phyloP scores from a whole-genome alignment of 306 rosid genomes.

The Myrica gale region DNA sequence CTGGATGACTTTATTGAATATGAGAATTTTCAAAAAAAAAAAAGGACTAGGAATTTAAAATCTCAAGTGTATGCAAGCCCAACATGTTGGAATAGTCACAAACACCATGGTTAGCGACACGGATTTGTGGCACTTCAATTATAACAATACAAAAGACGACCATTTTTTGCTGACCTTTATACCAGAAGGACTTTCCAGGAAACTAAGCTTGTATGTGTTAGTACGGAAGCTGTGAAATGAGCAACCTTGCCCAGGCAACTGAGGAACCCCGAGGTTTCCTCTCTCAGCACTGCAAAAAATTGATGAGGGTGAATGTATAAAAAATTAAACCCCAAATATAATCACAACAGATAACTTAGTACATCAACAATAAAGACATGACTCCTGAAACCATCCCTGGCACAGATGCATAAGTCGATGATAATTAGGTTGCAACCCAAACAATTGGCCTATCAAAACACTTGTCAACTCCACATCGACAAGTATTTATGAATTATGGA shows the following conservation, averaged over 20 bases:
- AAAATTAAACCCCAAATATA: constrained; percentile 12
- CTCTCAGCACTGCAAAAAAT: constrained; percentile 61
- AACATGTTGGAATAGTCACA: not conserved
- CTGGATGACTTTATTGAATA: not conserved
- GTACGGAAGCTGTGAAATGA: constrained; percentile 95
- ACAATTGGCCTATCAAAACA: constrained; percentile 18
- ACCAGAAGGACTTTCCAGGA: constrained; percentile 95
- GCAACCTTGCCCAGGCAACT: constrained; percentile 96
- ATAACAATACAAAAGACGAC: constrained; percentile 12
- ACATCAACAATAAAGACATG: constrained; percentile 8
- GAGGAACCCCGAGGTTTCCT: constrained; percentile 95
- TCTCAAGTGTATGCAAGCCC: not conserved
- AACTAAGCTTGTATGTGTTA: constrained; percentile 88
- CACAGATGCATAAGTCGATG: constrained; percentile 14
- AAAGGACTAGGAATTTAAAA: too few species aligned
- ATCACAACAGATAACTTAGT: not conserved
- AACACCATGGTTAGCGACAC: constrained; percentile 7
- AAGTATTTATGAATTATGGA: not conserved
- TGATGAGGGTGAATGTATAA: not conserved
- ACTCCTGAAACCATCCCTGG: constrained; percentile 9
- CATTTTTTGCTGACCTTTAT: constrained; percentile 56
- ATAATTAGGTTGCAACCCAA: constrained; percentile 12
- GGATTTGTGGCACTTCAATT: not conserved
- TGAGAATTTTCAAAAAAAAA: not conserved
- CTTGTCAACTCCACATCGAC: not conserved